Conservation (phyloP, 306 rosid genomes). For the Pterocarpus macrocarpus region DNA sequence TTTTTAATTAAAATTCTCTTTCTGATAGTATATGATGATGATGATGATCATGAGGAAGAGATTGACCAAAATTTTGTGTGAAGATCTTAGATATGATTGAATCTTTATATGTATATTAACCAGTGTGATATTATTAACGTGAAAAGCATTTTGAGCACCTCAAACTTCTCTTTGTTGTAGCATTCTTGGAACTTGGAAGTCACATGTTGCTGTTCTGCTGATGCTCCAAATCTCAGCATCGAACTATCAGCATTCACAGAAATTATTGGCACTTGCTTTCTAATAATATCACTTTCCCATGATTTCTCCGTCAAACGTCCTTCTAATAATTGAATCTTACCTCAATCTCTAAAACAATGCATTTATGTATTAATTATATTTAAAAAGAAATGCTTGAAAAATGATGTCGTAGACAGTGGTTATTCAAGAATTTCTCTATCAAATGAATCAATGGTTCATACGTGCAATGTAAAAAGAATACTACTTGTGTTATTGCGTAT, state of each 20-base stretch:
- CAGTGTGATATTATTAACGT: conserved; percentile 16
- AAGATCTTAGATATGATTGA: conserved; percentile 39
- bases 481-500: background rate
- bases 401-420: background rate
- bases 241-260: background rate
- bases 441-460: background rate
- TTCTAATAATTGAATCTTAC: background rate
- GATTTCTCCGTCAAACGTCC: background rate
- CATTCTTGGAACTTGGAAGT: conserved; percentile 20
- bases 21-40: conserved; percentile 13
- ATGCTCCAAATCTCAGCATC: conserved; percentile 25
- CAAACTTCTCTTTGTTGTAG: background rate
- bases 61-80: conserved; percentile 47
- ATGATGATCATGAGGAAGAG: conserved; percentile 2
- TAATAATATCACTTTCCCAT: background rate
- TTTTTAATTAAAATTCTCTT: background rate
- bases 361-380: background rate
- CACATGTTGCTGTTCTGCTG: background rate
- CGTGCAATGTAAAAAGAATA: background rate
- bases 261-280: background rate
- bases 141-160: background rate
- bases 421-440: background rate
- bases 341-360: background rate
- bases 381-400: background rate
- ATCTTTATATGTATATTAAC: conserved; percentile 27